Conservation (phyloP, 352 stramenopile species). For the Aphanomyces astaci region DNA sequence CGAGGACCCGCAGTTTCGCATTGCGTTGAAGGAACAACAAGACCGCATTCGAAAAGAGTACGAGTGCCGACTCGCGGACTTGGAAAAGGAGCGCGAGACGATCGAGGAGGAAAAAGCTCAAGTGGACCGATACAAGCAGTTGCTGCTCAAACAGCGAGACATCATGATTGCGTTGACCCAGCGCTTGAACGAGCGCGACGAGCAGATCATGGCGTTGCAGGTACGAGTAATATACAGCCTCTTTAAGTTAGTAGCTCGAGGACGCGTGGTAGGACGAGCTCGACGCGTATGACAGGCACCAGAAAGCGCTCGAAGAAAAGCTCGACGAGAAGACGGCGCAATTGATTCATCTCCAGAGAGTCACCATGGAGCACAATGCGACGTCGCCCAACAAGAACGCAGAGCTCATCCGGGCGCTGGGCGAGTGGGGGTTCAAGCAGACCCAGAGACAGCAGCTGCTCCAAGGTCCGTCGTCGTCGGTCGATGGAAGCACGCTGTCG, state of each 20-base stretch:
- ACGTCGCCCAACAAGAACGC: constrained; percentile 50
- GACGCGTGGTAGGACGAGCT: constrained; percentile 84
- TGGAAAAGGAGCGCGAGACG: constrained; percentile 90
- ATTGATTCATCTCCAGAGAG: constrained; percentile 89
- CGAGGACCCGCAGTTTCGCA: constrained; percentile 71
- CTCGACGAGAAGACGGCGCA: constrained; percentile 91
- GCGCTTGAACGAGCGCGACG: constrained; percentile 90
- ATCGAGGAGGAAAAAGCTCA: constrained; percentile 94
- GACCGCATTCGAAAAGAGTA: constrained; percentile 89
- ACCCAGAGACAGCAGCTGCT: background rate
- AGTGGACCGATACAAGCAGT: constrained; percentile 93
- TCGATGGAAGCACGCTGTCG: background rate
- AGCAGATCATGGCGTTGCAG: constrained; percentile 93
- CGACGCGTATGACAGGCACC: constrained; percentile 88
- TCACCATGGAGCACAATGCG: constrained; percentile 84
- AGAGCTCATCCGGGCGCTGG: constrained; percentile 58
- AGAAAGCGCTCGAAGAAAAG: constrained; percentile 90
- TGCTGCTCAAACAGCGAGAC: constrained; percentile 93
- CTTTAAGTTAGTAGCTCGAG: background rate
- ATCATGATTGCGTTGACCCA: constrained; percentile 96
- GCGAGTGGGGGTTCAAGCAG: constrained; percentile 38
- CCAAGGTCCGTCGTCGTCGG: background rate
- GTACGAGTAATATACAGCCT: background rate
- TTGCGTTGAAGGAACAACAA: constrained; percentile 84
- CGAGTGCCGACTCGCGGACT: constrained; percentile 81